phyloP scores from a whole-genome alignment of 768 basidiomycete species.

The button mushroom (Agaricus bisporus) region DNA sequence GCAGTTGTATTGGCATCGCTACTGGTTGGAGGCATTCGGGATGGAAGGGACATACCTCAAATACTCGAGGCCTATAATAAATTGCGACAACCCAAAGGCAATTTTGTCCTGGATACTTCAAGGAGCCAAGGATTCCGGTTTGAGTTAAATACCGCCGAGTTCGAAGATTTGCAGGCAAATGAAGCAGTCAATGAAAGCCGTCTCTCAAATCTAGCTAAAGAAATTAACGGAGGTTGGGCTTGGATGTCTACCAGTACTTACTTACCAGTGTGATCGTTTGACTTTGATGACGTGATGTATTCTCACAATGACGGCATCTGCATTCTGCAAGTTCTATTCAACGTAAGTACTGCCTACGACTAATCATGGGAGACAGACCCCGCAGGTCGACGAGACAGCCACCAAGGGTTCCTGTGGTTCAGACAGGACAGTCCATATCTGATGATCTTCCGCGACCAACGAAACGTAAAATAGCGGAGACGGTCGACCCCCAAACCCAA shows the following conservation, averaged over 20 bases:
- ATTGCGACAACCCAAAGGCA: constrained; percentile 31
- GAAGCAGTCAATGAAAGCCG: constrained; percentile 3
- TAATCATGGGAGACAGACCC: constrained; percentile 22
- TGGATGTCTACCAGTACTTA: background rate
- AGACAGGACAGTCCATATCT: constrained; percentile 11
- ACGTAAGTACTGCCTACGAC: background rate
- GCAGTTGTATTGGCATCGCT: constrained; percentile 22
- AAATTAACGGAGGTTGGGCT: constrained; percentile 5
- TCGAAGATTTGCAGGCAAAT: constrained; percentile 13
- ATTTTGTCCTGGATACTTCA: constrained; percentile 18
- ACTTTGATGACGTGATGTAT: background rate
- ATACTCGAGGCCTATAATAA: constrained; percentile 19
- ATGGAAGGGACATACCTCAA: constrained; percentile 20
- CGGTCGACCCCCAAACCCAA: constrained; percentile 25
- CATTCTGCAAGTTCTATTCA: background rate
- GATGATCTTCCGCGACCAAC: constrained; percentile 12
- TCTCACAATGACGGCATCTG: background rate
- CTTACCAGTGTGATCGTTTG: background rate
- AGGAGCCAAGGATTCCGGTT: constrained; percentile 18
- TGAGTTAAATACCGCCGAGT: constrained; percentile 13
- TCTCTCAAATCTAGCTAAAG: background rate
- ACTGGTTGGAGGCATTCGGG: constrained; percentile 13
- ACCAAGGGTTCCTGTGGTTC: constrained; percentile 8
- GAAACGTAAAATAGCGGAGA: constrained; percentile 24
- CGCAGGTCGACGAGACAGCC: constrained; percentile 21